Conservation (phyloP, 345 rosid genomes). For the Mercurialis annua region DNA sequence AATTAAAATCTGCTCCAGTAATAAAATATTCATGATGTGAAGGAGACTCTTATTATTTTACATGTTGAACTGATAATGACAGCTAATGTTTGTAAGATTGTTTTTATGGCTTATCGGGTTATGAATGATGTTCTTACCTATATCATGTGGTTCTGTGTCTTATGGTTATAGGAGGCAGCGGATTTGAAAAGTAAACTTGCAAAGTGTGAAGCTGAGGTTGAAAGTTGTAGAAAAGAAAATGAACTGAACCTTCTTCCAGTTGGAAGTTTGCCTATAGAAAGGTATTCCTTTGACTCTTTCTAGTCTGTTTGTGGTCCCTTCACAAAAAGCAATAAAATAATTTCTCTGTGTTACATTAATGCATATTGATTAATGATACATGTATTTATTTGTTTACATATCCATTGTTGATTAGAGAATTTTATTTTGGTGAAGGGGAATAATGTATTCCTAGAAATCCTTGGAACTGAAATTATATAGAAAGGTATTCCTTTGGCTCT, state of each 20-base stretch:
- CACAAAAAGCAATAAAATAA: not conserved
- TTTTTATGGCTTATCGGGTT: not conserved
- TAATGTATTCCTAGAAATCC: not conserved
- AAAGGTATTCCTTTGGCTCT: constrained; percentile 40
- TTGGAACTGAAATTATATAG: constrained; percentile 2
- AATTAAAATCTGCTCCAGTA: no score
- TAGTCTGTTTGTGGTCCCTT: not conserved
- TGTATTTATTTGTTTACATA: not conserved
- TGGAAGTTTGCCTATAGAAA: constrained; percentile 51
- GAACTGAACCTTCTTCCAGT: constrained; percentile 71
- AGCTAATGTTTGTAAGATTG: not conserved
- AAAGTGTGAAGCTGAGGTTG: constrained; percentile 77
- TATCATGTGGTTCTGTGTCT: constrained; percentile 13
- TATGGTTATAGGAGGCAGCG: constrained; percentile 50
- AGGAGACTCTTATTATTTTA: no score
- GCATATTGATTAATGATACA: not conserved
- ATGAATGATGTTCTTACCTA: not conserved
- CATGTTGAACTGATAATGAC: not conserved
- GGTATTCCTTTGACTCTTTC: constrained; percentile 32
- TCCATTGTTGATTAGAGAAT: not conserved
- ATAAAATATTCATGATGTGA: not conserved
- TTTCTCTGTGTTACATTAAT: not conserved
- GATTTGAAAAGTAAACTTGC: constrained; percentile 65
- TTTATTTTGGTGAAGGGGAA: not conserved
- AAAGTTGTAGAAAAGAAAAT: constrained; percentile 60